These are phyloP conservation scores for Parastagonospora nodorum DNA, from an alignment of 2,329 filamentous ascomycete genomes.

Conservation along the genomic window DNA sequence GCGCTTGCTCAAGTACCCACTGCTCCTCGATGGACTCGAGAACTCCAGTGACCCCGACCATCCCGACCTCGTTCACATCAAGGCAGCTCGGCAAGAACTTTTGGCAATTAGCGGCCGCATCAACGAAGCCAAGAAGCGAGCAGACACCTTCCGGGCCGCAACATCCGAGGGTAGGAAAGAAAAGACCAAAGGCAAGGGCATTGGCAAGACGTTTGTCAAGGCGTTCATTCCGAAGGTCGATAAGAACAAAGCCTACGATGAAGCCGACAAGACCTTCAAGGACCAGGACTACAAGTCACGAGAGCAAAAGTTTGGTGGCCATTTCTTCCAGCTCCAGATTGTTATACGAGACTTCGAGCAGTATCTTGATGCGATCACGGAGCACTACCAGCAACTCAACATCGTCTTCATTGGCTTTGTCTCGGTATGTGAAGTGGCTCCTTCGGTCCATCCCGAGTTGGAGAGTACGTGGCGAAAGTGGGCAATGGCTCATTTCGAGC, in stretches of 20 bases:
- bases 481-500: conserved; percentile 83
- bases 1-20: conserved; percentile 89
- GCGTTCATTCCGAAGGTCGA: conserved; percentile 89
- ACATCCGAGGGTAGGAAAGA: conserved; percentile 44
- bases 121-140: conserved; percentile 94
- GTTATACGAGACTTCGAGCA: conserved; percentile 92
- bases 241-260: conserved; percentile 76
- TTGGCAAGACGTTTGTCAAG: conserved; percentile 79
- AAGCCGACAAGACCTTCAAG: conserved; percentile 67
- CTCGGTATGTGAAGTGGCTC: conserved; percentile 71
- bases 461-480: conserved; percentile 95
- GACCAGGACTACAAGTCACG: conserved; percentile 81
- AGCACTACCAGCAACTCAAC: conserved; percentile 80
- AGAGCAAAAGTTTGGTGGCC: conserved; percentile 86
- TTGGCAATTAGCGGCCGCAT: conserved; percentile 69
- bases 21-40: conserved; percentile 79
- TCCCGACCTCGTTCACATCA: conserved; percentile 75
- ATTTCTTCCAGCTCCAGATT: conserved; percentile 90
- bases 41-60: conserved; percentile 81
- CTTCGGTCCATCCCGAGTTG: conserved; percentile 71
- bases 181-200: conserved; percentile 35
- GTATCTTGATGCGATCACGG: conserved; percentile 80
- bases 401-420: conserved; percentile 83
- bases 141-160: conserved; percentile 71
- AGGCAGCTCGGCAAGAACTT: conserved; percentile 73